phyloP scores from a whole-genome alignment of 805 yeast species.

The Spathaspora boniae region DNA sequence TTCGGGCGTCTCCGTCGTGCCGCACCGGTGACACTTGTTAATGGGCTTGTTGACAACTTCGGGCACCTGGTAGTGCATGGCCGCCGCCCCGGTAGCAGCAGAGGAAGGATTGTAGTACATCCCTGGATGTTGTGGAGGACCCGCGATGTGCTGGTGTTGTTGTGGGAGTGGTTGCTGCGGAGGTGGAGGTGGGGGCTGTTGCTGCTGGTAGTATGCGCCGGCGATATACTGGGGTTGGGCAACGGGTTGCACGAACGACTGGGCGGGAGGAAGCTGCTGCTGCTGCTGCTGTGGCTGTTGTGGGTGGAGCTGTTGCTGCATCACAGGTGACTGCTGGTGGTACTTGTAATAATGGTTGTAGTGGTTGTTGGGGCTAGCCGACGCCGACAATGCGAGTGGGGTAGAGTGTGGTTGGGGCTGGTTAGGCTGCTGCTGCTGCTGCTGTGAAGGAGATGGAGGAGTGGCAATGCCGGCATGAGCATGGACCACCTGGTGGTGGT shows the following conservation, averaged over 20 bases:
- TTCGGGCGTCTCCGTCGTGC: constrained; percentile 70
- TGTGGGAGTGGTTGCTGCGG: constrained; percentile 7
- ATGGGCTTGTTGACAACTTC: constrained; percentile 31
- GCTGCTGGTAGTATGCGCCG: too few relatives aligned
- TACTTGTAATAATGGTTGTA: constrained; percentile 9
- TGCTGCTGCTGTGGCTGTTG: too few relatives aligned
- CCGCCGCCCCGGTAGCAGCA: constrained; percentile 2
- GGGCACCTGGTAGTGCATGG: constrained; percentile 14
- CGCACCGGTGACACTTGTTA: constrained; percentile 43
- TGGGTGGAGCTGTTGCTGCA: background rate
- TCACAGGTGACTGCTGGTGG: constrained; percentile 4
- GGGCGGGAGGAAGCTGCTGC: too few relatives aligned
- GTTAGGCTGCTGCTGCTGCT: constrained; percentile 7
- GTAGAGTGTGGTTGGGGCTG: constrained; percentile 9
- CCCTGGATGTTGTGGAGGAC: constrained; percentile 5
- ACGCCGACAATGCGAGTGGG: constrained; percentile 10
- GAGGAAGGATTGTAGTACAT: constrained; percentile 3
- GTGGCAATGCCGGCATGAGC: constrained; percentile 5
- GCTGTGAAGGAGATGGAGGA: background rate
- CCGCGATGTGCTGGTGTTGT: constrained; percentile 1
- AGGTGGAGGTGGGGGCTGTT: constrained; percentile 1
- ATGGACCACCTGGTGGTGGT: constrained; percentile 5
- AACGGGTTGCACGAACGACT: too few relatives aligned
- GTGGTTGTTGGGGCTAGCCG: constrained; percentile 9
- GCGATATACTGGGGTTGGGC: too few relatives aligned